Base-by-base conservation (phyloP, 2,329 filamentous ascomycete genomes). In the Sodiomyces alkalinus region DNA sequence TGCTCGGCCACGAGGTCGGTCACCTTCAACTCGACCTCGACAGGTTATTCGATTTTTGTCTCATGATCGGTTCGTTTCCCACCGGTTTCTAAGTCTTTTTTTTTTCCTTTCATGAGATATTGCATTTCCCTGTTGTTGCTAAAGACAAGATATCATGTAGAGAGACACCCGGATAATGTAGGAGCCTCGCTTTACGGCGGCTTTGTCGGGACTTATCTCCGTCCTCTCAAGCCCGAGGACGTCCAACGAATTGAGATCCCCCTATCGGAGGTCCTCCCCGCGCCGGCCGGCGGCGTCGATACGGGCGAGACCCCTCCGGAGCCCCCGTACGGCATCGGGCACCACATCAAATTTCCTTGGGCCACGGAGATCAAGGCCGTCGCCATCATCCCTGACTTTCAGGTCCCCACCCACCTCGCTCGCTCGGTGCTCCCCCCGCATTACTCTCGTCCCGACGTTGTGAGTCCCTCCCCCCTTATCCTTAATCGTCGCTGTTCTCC, bases 291-390 rank as follows among this genome's bases (percentile, higher is more conserved):
- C 36, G 90, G 90, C 29, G 64, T 86, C 27, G 86, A 96, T 52
- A 96, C 87, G 1, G 87, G 90, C 22, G 65, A 80, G 43, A 74
- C 64, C 41, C 90, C 90, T 13, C 87, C 90, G 5, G 70, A 82
- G 48, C 90, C 90, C n/a, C 90, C 90, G 3, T 51, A 77, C 40
- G 81, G 85, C 44, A 96, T 98, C 43, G 90, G 87, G 27, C 86
- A 94, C 53, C 92, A 92, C 60, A 86, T 92, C 57, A 87, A 86
- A 53, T 96, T 94, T 54, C 74, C 74, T 22, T 96, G 87, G 87
- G 79, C 83, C 33, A 73, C 76, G 38, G 82, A 92, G 52, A 93
- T 98, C 64, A 96, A 94, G 62, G 87, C 86, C 36, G 78, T 98
- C 39, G 85, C 86, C 40, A 87, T 98, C 43, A 93, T 98, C 36